Conservation (phyloP, 768 basidiomycete species). For the Cystofilobasidium ferigula region DNA sequence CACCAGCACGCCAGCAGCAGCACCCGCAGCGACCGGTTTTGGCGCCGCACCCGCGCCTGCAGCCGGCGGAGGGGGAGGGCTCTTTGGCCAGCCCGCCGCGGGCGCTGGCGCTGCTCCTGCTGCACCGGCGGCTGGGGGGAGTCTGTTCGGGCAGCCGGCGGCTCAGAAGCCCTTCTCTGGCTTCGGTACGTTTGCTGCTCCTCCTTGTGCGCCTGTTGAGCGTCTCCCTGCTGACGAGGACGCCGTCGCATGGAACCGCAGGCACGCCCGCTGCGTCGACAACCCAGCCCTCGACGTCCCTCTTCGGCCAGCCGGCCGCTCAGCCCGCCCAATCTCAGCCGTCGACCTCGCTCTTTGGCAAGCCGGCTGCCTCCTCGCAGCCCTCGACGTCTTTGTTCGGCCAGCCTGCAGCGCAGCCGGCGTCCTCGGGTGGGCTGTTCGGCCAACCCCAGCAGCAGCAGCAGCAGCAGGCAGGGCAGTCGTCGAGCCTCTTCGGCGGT, state of each 20-base stretch:
- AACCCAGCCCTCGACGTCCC: slow-evolving; percentile 12
- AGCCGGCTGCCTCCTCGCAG: slow-evolving; percentile 6
- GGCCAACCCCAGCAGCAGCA: slow-evolving; percentile 9
- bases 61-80: neutral
- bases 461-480: too few species aligned
- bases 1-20: neutral
- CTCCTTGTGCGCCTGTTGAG: neutral
- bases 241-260: neutral
- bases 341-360: slow-evolving; percentile 24
- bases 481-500: slow-evolving; percentile 5
- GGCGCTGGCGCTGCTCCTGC: neutral
- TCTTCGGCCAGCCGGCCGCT: slow-evolving; percentile 16
- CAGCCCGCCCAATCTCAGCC: neutral
- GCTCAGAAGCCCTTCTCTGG: slow-evolving; percentile 6
- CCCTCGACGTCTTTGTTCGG: neutral
- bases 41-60: neutral
- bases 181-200: neutral
- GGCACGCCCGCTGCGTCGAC: slow-evolving; percentile 6
- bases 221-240: neutral
- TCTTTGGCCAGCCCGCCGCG: slow-evolving; percentile 18
- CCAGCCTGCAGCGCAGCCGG: slow-evolving; percentile 16
- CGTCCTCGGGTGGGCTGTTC: slow-evolving; percentile 5
- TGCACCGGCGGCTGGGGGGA: slow-evolving; percentile 1
- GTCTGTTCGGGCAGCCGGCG: slow-evolving; percentile 12
- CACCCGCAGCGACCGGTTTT: neutral